These are phyloP conservation scores for Hanseniaspora vineae DNA, from an alignment of 805 yeast genomes.

Conservation along the genomic window DNA sequence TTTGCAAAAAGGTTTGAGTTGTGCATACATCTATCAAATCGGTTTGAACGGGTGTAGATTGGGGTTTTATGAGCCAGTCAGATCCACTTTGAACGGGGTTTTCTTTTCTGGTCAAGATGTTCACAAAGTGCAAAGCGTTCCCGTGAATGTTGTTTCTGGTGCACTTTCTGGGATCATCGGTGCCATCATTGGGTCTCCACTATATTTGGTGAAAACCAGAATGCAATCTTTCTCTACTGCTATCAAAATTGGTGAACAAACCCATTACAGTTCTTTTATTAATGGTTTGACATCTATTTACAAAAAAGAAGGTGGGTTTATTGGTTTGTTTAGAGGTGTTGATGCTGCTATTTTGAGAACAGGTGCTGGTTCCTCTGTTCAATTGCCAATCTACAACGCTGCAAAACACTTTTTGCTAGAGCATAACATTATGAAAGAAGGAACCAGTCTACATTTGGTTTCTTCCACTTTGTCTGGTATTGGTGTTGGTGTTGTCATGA, in stretches of 20 bases:
- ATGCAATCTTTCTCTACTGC: constrained; percentile 80
- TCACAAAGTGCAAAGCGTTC: constrained; percentile 33
- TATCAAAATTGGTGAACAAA: constrained; percentile 78
- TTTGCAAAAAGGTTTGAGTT: constrained; percentile 74
- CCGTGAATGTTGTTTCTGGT: constrained; percentile 68
- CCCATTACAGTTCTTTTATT: constrained; percentile 60
- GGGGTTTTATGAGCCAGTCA: constrained; percentile 85
- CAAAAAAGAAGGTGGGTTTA: constrained; percentile 60
- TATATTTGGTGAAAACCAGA: constrained; percentile 85
- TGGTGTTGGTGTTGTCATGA: constrained; percentile 92
- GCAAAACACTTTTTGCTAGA: constrained; percentile 52
- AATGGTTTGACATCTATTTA: constrained; percentile 58
- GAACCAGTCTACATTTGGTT: constrained; percentile 56
- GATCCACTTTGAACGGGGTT: constrained; percentile 43
- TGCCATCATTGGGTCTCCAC: constrained; percentile 80
- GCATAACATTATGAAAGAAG: constrained; percentile 41
- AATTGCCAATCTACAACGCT: constrained; percentile 77
- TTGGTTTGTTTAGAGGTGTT: constrained; percentile 78
- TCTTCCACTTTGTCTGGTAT: constrained; percentile 74
- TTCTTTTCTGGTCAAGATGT: constrained; percentile 41
- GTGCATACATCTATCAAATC: constrained; percentile 84
- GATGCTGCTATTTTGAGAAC: constrained; percentile 92
- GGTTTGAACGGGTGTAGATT: constrained; percentile 89
- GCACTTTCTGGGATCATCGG: constrained; percentile 80
- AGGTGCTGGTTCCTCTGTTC: constrained; percentile 92